phyloP scores from a whole-genome alignment of 2,329 filamentous ascomycete species.

The Ascochyta pisi region DNA sequence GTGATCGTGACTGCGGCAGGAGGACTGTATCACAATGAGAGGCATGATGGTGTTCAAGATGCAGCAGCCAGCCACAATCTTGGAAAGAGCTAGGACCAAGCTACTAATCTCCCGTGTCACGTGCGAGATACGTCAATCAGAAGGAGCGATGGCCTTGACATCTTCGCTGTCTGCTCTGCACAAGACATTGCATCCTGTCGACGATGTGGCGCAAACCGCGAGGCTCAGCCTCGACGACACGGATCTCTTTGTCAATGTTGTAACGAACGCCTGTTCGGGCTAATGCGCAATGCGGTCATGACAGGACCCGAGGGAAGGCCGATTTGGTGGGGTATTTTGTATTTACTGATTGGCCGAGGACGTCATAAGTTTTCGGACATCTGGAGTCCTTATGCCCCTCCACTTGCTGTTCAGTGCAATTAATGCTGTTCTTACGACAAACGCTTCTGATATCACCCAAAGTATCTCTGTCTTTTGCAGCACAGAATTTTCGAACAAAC shows the following conservation, averaged over 20 bases:
- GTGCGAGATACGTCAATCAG: neutral
- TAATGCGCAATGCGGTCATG: slow-evolving; percentile 20
- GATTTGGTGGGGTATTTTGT: slow-evolving; percentile 25
- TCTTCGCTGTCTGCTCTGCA: neutral
- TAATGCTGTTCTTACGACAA: slow-evolving; percentile 36
- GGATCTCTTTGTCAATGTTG: neutral
- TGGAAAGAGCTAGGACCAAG: slow-evolving; percentile 9
- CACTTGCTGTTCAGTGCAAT: slow-evolving; percentile 16
- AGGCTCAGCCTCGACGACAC: neutral
- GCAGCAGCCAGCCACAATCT: slow-evolving; percentile 15
- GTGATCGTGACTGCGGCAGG: neutral
- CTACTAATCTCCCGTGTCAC: slow-evolving; percentile 14
- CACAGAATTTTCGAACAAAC: slow-evolving; percentile 16
- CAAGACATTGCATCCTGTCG: neutral
- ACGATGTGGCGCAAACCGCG: neutral
- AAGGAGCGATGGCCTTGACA: neutral
- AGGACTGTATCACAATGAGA: neutral
- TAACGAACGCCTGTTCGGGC: slow-evolving; percentile 5
- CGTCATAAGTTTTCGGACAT: slow-evolving; percentile 47
- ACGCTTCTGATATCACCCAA: slow-evolving; percentile 12
- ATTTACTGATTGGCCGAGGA: slow-evolving; percentile 20
- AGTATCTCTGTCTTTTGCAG: slow-evolving; percentile 14
- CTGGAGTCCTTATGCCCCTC: slow-evolving; percentile 17
- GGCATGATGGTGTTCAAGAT: slow-evolving; percentile 2
- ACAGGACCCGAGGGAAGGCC: slow-evolving; percentile 23